Base-by-base conservation (phyloP, 202 grass and related monocot genomes). In the Digitaria exilis region DNA sequence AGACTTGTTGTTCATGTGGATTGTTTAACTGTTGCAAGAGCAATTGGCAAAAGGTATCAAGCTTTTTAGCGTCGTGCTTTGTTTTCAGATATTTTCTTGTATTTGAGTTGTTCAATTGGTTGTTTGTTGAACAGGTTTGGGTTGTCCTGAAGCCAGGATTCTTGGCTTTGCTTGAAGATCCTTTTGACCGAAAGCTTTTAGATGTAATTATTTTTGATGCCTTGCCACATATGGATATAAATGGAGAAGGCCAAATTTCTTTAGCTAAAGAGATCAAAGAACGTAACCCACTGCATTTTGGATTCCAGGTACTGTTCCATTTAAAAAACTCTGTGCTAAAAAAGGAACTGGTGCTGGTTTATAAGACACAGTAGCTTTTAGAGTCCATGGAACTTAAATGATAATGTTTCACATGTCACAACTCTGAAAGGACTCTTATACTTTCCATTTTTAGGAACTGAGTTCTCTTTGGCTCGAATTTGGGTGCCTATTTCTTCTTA, bases 191-290 rank as follows among this genome's bases (percentile, higher is more conserved):
- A 75, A 95, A 98, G 77, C 87, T 98, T 87, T 87, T 95, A 78
- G 96, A 98, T 87, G 89, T 98, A 58, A 90, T 98, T 87, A 84
- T 98, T 77, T 98, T 98, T 75, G 96, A 98, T 88, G 90, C 92
- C 32, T 84, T 95, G 75, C 92, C 92, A 13, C 76, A 90, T 80
- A 95, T 88, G 84, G 92, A 98, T 87, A 88, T 92, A 93, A 92
- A 83, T 87, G 89, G 90, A 50, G 96, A 95, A 88, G 91, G 92
- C 24, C 82, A 88, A 46, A 87, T 93, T 58, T 85, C 90, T 82
- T 86, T 98, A 87, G 96, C 96, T 75, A 98, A 95, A 75, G 92
- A 95, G 77, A 92, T 92, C 41, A 98, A 98, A 76, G 90, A 98
- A 87, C 90, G 89, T 13, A 98, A 95, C 48, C 96, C 96, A 50